Evolutionary conservation across 2,329 filamentous ascomycete species (phyloP), one percentile per base, ranked within the genome.

Genomic region (Rasamsonia emersonii): DNA sequence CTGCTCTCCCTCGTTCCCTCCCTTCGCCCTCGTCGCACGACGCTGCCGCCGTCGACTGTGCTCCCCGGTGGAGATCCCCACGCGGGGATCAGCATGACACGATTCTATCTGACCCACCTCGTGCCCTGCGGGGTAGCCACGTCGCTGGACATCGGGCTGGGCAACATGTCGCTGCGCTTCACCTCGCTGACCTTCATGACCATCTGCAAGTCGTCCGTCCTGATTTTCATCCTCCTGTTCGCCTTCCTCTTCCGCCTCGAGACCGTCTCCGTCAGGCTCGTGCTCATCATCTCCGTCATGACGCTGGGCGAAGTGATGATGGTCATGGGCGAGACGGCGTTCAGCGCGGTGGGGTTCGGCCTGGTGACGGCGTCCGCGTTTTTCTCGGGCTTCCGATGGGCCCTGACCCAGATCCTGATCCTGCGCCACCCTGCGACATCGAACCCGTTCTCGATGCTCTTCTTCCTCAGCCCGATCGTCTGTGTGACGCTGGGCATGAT

Each of bases 161-260:
- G 91, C 41, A 98, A 98, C 54, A 94, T 86, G 58, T 93, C 85
- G 30, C 70, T 98, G 47, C 89, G 89, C 59, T 95, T 93, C 57
- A 95, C 96, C 47, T 88, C 85, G 24, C 74, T 98, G 45, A 95
- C 89, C 6, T 98, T 98, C 57, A 93, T 93, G 63, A 98, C 89
- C 37, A 96, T 96, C 89, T 96, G 91, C 64, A 98, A 98, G 71
- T 96, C 89, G 3, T 95, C 86, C 9, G 85, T 88, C 9, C 74
- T 98, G 13, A 88, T 85, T 25, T 98, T 96, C 54, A 91, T 98
- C 33, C 77, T 98, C 15, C 60, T 94, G 28, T 98, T 98, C 54
- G 91, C 91, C 40, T 94, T 98, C 52, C 57, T 93, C 26, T 96
- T 98, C 67, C 79, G 83, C 32, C 78, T 98, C 31, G 91, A 98